A percentile compares a stretch with the other conserved stretches of the same genome.
Conservation (phyloP, 2,329 filamentous ascomycete species). For the Phyllosticta citribraziliensis region DNA sequence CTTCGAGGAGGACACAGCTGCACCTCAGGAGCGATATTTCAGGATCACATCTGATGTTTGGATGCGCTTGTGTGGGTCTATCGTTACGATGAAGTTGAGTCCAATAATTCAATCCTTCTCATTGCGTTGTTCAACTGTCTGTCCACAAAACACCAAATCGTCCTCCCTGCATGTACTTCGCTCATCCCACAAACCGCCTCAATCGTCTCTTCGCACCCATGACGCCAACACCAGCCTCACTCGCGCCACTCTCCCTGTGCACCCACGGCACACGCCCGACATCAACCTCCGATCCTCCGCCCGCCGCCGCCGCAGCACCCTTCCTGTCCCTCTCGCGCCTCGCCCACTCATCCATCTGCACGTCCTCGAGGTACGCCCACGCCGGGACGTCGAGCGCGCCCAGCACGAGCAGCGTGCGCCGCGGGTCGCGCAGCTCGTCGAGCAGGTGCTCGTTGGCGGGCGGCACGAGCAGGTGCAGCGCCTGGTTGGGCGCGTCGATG, state of each 20-base stretch:
- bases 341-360: slow-evolving; percentile 11
- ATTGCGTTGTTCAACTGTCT: background rate
- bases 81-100: too few relatives aligned
- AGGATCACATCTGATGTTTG: too few relatives aligned
- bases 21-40: too few relatives aligned
- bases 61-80: too few relatives aligned
- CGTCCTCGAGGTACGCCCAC: slow-evolving; percentile 27
- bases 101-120: background rate
- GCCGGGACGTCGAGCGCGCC: slow-evolving; percentile 24
- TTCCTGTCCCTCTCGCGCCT: background rate
- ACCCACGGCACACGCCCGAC: slow-evolving; percentile 2
- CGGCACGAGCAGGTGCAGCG: slow-evolving; percentile 58
- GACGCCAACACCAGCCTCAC: background rate
- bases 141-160: background rate
- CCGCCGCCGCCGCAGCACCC: background rate
- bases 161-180: background rate
- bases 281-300: background rate
- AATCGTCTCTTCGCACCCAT: slow-evolving; percentile 6
- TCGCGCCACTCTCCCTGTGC: background rate
- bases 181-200: slow-evolving; percentile 6
- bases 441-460: slow-evolving; percentile 28
- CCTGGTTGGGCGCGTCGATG: slow-evolving; percentile 46
- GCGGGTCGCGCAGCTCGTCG: slow-evolving; percentile 13
- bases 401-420: slow-evolving; percentile 23
- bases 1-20: too few relatives aligned